Evolutionary conservation across 164 flowering plant genomes (phyloP).

Genomic region (Euptelea pleiosperma): DNA sequence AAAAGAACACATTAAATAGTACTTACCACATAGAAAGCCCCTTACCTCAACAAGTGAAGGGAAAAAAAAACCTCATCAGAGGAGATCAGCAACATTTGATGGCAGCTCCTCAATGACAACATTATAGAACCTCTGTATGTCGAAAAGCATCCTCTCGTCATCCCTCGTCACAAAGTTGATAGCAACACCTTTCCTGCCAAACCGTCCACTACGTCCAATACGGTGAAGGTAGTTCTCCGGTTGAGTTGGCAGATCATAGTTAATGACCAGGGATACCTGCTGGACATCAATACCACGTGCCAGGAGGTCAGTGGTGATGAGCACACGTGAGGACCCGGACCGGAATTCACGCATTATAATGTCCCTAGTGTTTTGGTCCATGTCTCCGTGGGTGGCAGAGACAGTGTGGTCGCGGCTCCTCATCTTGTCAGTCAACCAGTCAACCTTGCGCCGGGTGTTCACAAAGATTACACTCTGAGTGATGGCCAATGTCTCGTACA

Average conservation of each 20-base stretch:
- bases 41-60: conserved; percentile 18
- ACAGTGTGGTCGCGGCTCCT: conserved; percentile 83
- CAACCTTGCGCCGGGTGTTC: conserved; percentile 90
- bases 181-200: conserved; percentile 88
- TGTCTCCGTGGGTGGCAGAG: conserved; percentile 88
- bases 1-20: conserved; percentile 19
- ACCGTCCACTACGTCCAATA: conserved; percentile 84
- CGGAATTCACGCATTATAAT: conserved; percentile 88
- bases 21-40: conserved; percentile 17
- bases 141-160: conserved; percentile 76
- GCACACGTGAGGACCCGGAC: conserved; percentile 84
- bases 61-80: conserved; percentile 31
- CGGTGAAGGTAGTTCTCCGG: conserved; percentile 90
- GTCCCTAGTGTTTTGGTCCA: conserved; percentile 87
- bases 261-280: conserved; percentile 85
- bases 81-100: conserved; percentile 71
- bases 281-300: conserved; percentile 95
- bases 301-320: conserved; percentile 77
- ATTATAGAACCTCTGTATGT: conserved; percentile 76
- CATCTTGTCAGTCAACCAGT: conserved; percentile 91
- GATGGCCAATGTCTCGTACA: conserved; percentile 80
- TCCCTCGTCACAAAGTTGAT: conserved; percentile 75
- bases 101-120: conserved; percentile 80
- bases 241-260: conserved; percentile 81
- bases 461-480: conserved; percentile 91